Conservation (phyloP, 148 eudicot species). For the Rhododendron mucronatum region DNA sequence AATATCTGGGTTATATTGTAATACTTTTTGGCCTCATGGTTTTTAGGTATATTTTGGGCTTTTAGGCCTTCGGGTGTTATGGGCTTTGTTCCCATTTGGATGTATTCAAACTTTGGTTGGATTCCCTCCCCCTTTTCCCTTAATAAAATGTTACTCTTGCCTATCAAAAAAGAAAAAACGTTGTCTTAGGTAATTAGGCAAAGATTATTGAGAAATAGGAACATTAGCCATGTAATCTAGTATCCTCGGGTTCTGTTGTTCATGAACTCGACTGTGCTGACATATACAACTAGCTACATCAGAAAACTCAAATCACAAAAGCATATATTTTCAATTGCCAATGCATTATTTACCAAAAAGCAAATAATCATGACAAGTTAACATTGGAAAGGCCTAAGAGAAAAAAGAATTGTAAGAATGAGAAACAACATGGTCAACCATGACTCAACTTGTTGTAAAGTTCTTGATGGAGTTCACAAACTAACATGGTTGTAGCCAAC, state of each 20-base stretch:
- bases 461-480: not conserved
- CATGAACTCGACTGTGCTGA: not conserved
- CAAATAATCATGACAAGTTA: not conserved
- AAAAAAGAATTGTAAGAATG: not conserved
- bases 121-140: no score
- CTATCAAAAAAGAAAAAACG: no score
- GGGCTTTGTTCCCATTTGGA: no score
- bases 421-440: conserved; percentile 2
- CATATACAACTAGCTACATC: not conserved
- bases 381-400: not conserved
- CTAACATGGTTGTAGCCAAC: not conserved
- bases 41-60: no score
- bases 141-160: no score
- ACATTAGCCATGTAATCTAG: not conserved
- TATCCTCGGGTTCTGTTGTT: not conserved
- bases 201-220: conserved; percentile 3
- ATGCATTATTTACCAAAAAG: not conserved
- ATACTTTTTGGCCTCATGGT: no score
- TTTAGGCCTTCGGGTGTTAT: no score
- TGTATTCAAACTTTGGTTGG: no score
- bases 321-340: not conserved
- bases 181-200: not conserved
- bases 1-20: no score
- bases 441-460: not conserved
- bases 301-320: not conserved